Evolutionary conservation across 2,329 filamentous ascomycete genomes (phyloP).

Genomic region (Pseudogymnoascus sp.): DNA sequence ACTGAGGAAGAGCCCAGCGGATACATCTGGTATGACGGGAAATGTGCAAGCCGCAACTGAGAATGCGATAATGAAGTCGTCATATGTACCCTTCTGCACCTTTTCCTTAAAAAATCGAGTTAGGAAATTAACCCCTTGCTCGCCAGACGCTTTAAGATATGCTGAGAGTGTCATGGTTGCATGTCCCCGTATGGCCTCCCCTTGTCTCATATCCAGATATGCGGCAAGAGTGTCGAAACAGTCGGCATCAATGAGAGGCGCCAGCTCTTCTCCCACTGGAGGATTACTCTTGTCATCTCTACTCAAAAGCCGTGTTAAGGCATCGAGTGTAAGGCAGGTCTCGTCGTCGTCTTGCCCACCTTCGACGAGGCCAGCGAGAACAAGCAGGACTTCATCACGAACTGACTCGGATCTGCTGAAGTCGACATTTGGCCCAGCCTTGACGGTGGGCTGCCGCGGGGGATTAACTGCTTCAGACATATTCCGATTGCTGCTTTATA

Average conservation of each 20-base stretch:
- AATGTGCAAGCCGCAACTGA: constrained; percentile 87
- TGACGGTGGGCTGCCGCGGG: not conserved
- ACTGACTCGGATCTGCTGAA: constrained; percentile 44
- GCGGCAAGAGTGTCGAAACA: constrained; percentile 78
- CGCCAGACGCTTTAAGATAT: constrained; percentile 67
- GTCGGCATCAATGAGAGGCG: constrained; percentile 59
- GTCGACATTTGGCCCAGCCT: constrained; percentile 18
- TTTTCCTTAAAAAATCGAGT: constrained; percentile 65
- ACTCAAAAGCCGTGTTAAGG: constrained; percentile 50
- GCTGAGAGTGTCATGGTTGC: constrained; percentile 75
- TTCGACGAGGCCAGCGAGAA: constrained; percentile 83
- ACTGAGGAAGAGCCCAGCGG: constrained; percentile 71
- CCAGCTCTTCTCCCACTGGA: constrained; percentile 39
- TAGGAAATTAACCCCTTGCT: constrained; percentile 61
- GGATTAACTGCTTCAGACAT: not conserved
- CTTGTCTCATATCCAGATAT: constrained; percentile 75
- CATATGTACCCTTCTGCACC: constrained; percentile 65
- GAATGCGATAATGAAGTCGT: constrained; percentile 85
- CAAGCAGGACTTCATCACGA: constrained; percentile 36
- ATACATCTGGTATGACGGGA: constrained; percentile 69
- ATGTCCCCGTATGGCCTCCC: constrained; percentile 65
- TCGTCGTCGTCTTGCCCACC: constrained; percentile 76
- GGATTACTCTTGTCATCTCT: constrained; percentile 36
- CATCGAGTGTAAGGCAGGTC: constrained; percentile 50
- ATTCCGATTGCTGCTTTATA: constrained; percentile 7